A percentile compares a stretch with the other conserved stretches of the same genome.
phyloP scores from a whole-genome alignment of 257 asterid genomes.

The Schizonepeta tenuifolia region DNA sequence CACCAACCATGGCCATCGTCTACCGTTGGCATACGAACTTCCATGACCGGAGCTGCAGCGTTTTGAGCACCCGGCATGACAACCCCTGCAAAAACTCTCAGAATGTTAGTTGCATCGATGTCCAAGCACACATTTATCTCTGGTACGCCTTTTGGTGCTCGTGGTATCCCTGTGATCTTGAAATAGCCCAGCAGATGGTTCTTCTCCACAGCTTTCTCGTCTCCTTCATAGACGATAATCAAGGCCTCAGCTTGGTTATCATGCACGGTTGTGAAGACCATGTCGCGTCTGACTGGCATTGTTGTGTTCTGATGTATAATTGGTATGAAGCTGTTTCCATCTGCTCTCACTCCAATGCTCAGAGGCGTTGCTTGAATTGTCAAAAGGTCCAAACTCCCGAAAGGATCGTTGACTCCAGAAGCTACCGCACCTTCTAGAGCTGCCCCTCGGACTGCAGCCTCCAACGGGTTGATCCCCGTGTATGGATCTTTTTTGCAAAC shows the following conservation, averaged over 20 bases:
- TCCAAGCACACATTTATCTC: constrained; percentile 78
- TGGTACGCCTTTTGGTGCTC: constrained; percentile 73
- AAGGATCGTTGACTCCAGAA: constrained; percentile 73
- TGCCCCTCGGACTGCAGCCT: constrained; percentile 89
- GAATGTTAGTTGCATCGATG: constrained; percentile 63
- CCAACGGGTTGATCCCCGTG: constrained; percentile 62
- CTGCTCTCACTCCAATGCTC: constrained; percentile 70
- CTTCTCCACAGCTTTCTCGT: constrained; percentile 48
- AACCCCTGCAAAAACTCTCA: constrained; percentile 69
- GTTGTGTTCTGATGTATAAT: constrained; percentile 64
- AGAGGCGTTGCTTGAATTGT: constrained; percentile 74
- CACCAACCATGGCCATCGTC: constrained; percentile 95
- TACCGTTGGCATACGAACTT: constrained; percentile 81
- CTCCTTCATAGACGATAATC: constrained; percentile 74
- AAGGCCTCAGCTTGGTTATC: constrained; percentile 78
- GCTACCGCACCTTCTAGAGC: constrained; percentile 89
- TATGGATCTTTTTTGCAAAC: constrained; percentile 52
- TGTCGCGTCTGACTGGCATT: constrained; percentile 61
- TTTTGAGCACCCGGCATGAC: constrained; percentile 47
- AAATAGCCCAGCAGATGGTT: constrained; percentile 79
- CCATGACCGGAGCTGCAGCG: constrained; percentile 63
- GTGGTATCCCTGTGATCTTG: constrained; percentile 73
- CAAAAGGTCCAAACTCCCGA: constrained; percentile 73
- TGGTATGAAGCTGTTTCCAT: constrained; percentile 59
- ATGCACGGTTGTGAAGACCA: constrained; percentile 66